Evolutionary conservation across 2,329 filamentous ascomycete genomes (phyloP), one percentile per base, ranked within the genome.

Genomic region (Pseudonectria foliicola): DNA sequence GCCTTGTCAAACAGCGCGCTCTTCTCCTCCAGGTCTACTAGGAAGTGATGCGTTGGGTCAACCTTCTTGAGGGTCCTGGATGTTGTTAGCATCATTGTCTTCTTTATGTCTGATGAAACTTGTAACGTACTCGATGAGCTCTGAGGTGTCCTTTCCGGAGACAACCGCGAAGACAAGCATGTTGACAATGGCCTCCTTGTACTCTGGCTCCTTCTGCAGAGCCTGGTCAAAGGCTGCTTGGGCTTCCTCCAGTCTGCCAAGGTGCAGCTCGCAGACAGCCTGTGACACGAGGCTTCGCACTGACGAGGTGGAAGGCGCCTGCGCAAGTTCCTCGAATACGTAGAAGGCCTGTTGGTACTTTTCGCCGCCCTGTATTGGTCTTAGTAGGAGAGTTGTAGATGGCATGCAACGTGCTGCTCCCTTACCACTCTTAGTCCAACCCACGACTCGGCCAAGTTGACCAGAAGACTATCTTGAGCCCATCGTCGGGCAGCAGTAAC

Each of bases 311-410:
- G 85, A 80, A 3, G 88, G 82, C 18, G 85, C 82, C 56, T 94
- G 86, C 4, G 92, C 90, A 31, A 96, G 77, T 63, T 98, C 92
- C 64, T 96, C 90, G 55, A 87, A 96, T 42, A 96, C 90, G 70
- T 98, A 96, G 64, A 94, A 96, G 13, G 90, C 82, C 56, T 92
- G 85, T 56, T 96, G 92, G 64, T 96, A 96, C 60, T 87, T 92
- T 50, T 95, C 88, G 48, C 89, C 89, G 55, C 90, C 90, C 83
- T 94, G 42, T 16, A 35, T 6, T 21, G 24, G 23, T 26, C 39
- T 67, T 45, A 62, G 54, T 46, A 42, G 31, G 29, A 12, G 28
- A 7, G 6, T 6, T 29, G 13, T 21, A 15, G 33, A 21, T 13
- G 7, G 4, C 5, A 28, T 2, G 13, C 6, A 15, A 11, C 11